Percentiles rank a stretch among this genome's conserved stretches.
phyloP scores from a whole-genome alignment of 2,329 filamentous ascomycete genomes.

The Dendrostoma leiphaemia region DNA sequence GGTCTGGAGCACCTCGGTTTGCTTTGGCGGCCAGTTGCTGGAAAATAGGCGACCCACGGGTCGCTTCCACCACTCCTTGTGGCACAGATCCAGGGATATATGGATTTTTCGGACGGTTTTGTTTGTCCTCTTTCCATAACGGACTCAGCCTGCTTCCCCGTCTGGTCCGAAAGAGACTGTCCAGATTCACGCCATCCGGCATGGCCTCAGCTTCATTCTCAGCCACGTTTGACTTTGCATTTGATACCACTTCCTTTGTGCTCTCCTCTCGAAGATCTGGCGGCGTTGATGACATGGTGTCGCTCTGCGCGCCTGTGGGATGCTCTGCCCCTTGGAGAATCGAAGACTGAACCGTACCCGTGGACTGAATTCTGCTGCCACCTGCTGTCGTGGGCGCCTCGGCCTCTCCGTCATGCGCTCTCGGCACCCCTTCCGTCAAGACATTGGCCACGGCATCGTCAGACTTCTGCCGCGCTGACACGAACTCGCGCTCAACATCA shows the following conservation, averaged over 20 bases:
- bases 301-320: too few species aligned
- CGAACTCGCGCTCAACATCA: background rate
- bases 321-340: background rate
- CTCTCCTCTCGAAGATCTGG: background rate
- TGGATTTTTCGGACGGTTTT: background rate
- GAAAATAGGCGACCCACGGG: conserved; percentile 2
- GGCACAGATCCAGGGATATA: conserved; percentile 1
- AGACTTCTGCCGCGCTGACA: background rate
- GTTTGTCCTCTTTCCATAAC: conserved; percentile 17
- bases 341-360: background rate
- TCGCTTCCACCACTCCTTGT: background rate
- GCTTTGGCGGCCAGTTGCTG: conserved; percentile 1
- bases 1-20: too few species aligned
- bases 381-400: background rate
- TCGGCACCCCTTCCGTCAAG: background rate
- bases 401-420: background rate
- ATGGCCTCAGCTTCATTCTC: background rate
- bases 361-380: background rate
- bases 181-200: conserved; percentile 10
- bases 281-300: background rate
- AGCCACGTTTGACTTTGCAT: background rate
- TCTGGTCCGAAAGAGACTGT: conserved; percentile 16
- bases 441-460: background rate
- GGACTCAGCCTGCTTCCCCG: conserved; percentile 10
- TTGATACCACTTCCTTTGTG: background rate